Evolutionary conservation across 441 rosid species (phyloP).

Genomic region (Aquilaria agallochum): DNA sequence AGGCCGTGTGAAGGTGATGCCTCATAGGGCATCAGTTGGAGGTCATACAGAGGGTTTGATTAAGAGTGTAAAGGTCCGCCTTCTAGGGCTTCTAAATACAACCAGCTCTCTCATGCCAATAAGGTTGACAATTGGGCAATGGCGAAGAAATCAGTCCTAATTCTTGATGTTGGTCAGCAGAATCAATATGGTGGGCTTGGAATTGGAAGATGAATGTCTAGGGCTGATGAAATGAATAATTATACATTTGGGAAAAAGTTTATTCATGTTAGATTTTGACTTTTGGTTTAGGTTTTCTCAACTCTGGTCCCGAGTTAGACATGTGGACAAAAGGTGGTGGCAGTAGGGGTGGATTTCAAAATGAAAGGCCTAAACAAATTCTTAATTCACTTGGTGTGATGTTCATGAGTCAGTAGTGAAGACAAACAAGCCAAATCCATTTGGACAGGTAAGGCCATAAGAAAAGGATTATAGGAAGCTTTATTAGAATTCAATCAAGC

Average conservation of each 20-base stretch:
- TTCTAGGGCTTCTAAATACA: constrained; percentile 80
- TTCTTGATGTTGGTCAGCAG: constrained; percentile 53
- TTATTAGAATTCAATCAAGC: too few species aligned
- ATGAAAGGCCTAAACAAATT: constrained; percentile 67
- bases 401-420: constrained; percentile 38
- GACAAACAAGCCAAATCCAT: constrained; percentile 69
- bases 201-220: constrained; percentile 39
- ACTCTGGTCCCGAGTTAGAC: constrained; percentile 54
- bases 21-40: constrained; percentile 58
- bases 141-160: constrained; percentile 49
- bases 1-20: constrained; percentile 21
- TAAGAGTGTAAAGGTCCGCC: constrained; percentile 71
- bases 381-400: constrained; percentile 66
- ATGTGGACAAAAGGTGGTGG: constrained; percentile 65
- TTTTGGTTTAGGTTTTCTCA: constrained; percentile 68
- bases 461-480: constrained; percentile 33
- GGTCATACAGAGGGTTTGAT: constrained; percentile 65
- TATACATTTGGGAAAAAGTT: constrained; percentile 55
- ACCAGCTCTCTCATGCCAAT: constrained; percentile 78
- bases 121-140: constrained; percentile 80
- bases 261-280: constrained; percentile 43
- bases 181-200: constrained; percentile 60
- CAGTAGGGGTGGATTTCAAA: constrained; percentile 35
- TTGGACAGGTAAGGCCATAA: constrained; percentile 91
- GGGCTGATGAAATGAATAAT: constrained; percentile 45